A percentile compares a stretch with the other conserved stretches of the same genome.
Evolutionary conservation across 2,329 filamentous ascomycete species (phyloP).

Genomic region (Penicillium vulpinum): DNA sequence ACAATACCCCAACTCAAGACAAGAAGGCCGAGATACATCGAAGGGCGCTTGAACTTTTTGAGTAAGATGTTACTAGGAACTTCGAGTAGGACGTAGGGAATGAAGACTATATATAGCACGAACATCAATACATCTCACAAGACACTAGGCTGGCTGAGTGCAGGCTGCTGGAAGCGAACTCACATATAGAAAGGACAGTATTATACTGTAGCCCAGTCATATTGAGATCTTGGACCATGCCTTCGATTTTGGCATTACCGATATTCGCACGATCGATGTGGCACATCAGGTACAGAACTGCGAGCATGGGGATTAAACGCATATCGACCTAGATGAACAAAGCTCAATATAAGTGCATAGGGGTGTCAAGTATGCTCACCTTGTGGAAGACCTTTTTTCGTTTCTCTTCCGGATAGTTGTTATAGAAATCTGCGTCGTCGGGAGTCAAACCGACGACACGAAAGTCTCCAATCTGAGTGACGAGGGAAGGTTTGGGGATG

Average conservation of each 20-base stretch:
- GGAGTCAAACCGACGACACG: constrained; percentile 11
- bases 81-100: constrained; percentile 19
- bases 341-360: background rate
- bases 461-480: background rate
- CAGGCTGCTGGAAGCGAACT: background rate
- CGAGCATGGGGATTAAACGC: constrained; percentile 19
- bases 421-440: constrained; percentile 17
- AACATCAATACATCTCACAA: background rate
- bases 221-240: constrained; percentile 10
- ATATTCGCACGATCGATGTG: constrained; percentile 21
- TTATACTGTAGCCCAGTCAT: constrained; percentile 21
- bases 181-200: constrained; percentile 12
- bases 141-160: accelerated
- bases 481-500: constrained; percentile 6
- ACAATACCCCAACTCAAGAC: constrained; percentile 16
- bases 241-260: constrained; percentile 22
- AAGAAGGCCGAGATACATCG: constrained; percentile 15
- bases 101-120: constrained; percentile 4
- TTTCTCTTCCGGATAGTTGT: constrained; percentile 7
- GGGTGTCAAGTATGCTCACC: background rate
- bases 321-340: constrained; percentile 4
- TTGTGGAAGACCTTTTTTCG: constrained; percentile 13
- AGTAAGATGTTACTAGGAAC: constrained; percentile 20
- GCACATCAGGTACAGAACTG: constrained; percentile 17
- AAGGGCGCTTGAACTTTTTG: constrained; percentile 18